phyloP scores from a whole-genome alignment of 768 basidiomycete species.

The Exsudoporus frostii region DNA sequence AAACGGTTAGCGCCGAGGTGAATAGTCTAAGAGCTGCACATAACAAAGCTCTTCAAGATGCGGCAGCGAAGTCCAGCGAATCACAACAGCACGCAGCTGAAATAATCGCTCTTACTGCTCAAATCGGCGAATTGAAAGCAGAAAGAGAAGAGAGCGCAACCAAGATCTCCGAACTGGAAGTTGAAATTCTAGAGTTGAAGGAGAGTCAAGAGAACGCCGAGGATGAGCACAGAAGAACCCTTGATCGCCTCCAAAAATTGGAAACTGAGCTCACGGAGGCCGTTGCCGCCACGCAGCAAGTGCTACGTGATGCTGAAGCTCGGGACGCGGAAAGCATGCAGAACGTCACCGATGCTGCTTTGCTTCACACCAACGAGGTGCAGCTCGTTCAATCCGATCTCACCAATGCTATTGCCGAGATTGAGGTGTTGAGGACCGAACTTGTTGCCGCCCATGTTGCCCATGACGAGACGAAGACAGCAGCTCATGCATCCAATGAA shows the following conservation, averaged over 20 bases:
- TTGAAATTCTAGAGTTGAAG: constrained; percentile 75
- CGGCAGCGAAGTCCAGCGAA: constrained; percentile 41
- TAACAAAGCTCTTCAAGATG: constrained; percentile 45
- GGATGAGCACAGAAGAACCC: constrained; percentile 50
- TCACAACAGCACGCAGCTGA: constrained; percentile 47
- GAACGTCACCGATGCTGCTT: constrained; percentile 39
- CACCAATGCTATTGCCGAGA: constrained; percentile 39
- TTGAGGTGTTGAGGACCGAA: constrained; percentile 46
- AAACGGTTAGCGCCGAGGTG: constrained; percentile 50
- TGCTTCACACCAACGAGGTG: constrained; percentile 46
- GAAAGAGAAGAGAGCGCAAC: constrained; percentile 70
- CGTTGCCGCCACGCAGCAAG: constrained; percentile 44
- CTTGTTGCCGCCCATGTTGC: constrained; percentile 43
- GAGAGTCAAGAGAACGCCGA: constrained; percentile 65
- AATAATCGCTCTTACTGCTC: constrained; percentile 42
- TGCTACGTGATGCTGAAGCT: constrained; percentile 43
- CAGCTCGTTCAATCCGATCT: constrained; percentile 44
- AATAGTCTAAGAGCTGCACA: constrained; percentile 51
- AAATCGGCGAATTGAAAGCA: constrained; percentile 50
- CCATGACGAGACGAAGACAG: constrained; percentile 48
- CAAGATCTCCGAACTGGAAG: constrained; percentile 77
- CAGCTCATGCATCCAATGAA: constrained; percentile 44
- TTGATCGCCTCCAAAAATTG: constrained; percentile 45
- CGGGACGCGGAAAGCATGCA: constrained; percentile 46
- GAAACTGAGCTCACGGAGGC: constrained; percentile 55